These are phyloP conservation scores for Fusarium sp. DNA, from an alignment of 2,329 filamentous ascomycete species.

Conservation along the genomic window DNA sequence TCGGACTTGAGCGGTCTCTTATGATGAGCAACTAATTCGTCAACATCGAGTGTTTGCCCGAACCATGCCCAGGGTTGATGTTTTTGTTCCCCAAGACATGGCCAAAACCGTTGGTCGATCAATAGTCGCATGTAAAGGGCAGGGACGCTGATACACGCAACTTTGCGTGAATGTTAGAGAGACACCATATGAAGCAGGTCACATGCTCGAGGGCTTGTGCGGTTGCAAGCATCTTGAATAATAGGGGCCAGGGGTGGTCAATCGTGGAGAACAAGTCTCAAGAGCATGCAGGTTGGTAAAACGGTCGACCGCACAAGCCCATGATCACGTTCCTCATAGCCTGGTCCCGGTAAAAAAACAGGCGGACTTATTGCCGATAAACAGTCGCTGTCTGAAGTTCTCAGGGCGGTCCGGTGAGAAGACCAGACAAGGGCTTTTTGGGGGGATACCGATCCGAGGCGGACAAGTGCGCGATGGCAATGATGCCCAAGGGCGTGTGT, in stretches of 20 bases:
- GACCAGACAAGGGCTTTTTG: not conserved
- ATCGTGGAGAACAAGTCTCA: constrained; percentile 42
- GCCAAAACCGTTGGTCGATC: not conserved
- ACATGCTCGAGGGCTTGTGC: constrained; percentile 41
- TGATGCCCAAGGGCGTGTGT: not conserved
- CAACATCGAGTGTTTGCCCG: constrained; percentile 1
- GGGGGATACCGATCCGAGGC: constrained; percentile 2
- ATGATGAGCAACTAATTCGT: not conserved
- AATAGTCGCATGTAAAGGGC: not conserved
- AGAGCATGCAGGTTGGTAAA: constrained; percentile 31
- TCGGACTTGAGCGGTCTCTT: not conserved
- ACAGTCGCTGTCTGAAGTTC: not conserved
- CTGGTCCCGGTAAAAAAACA: not conserved
- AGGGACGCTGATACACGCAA: constrained; percentile 19
- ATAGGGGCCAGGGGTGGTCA: constrained; percentile 28
- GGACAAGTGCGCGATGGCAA: not conserved
- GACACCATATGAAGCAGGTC: constrained; percentile 30
- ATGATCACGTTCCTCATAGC: constrained; percentile 30
- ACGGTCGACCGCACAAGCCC: constrained; percentile 18
- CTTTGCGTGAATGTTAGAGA: constrained; percentile 9
- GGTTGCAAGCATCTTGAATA: constrained; percentile 34
- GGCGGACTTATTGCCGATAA: not conserved
- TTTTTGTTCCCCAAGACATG: not conserved
- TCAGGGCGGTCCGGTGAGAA: not conserved
- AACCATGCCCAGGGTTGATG: not conserved